phyloP scores from a whole-genome alignment of 2,329 filamentous ascomycete species.

The Cryphonectria japonica region DNA sequence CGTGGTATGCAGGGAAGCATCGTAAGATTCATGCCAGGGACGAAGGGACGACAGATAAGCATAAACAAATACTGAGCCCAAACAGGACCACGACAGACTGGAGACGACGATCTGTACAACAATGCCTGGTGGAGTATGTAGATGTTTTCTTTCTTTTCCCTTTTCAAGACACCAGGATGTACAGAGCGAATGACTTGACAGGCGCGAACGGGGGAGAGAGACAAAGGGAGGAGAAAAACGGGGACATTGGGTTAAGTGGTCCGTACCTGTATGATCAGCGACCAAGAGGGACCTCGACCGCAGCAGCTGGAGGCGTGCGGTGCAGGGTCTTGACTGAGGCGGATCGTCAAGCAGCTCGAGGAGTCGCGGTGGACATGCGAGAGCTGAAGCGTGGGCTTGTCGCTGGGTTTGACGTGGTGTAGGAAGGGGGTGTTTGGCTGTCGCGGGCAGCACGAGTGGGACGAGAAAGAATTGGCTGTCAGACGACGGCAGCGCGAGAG shows the following conservation, averaged over 20 bases:
- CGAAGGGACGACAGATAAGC: slow-evolving; percentile 1
- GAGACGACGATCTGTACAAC: slow-evolving; percentile 2
- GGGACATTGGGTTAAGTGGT: neutral
- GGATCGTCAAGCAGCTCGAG: slow-evolving; percentile 13
- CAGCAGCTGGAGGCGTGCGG: slow-evolving; percentile 19
- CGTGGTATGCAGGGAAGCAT: slow-evolving; percentile 14
- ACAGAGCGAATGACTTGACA: slow-evolving; percentile 16
- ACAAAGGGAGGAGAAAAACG: slow-evolving; percentile 12
- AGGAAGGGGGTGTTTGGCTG: slow-evolving; percentile 19
- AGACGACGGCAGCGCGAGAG: slow-evolving; percentile 21
- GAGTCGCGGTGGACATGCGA: slow-evolving; percentile 25
- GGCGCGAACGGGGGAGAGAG: slow-evolving; percentile 21
- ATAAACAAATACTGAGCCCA: neutral
- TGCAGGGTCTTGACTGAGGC: slow-evolving; percentile 25
- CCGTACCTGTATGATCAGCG: slow-evolving; percentile 25
- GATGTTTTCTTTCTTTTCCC: neutral
- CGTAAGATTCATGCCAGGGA: slow-evolving; percentile 1
- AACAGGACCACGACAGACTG: neutral
- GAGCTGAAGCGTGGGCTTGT: slow-evolving; percentile 17
- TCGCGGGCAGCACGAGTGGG: slow-evolving; percentile 22
- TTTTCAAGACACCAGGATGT: slow-evolving; percentile 13
- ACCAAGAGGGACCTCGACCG: slow-evolving; percentile 13
- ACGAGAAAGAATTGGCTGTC: slow-evolving; percentile 29
- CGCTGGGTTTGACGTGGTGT: slow-evolving; percentile 21
- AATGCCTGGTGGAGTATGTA: slow-evolving; percentile 7